phyloP scores from a whole-genome alignment of 306 rosid species.

The Rosa persica region DNA sequence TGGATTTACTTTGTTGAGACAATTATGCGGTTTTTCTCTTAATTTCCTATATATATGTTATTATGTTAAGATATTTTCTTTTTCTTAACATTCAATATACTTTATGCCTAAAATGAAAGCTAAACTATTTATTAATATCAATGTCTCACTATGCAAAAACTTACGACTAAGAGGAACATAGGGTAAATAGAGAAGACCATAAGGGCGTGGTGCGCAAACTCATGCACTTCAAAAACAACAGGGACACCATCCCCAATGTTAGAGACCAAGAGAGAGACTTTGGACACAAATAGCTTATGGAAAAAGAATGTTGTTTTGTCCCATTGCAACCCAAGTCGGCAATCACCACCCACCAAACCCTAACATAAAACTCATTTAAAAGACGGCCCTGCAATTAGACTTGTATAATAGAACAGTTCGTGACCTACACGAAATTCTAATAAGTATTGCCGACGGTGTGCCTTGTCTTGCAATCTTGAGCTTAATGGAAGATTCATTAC shows the following conservation, averaged over 20 bases:
- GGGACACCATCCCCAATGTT: background rate
- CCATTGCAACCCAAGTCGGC: background rate
- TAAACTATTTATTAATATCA: too few relatives aligned
- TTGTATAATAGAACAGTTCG: constrained; percentile 1
- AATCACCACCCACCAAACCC: background rate
- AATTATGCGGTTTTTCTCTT: too few relatives aligned
- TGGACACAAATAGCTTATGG: background rate
- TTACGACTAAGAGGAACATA: background rate
- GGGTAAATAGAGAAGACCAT: background rate
- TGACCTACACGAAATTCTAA: background rate
- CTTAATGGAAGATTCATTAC: background rate
- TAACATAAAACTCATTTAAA: background rate
- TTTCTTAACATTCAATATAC: too few relatives aligned
- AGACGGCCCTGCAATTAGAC: background rate
- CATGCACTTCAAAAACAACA: background rate
- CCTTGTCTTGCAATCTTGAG: constrained; percentile 9
- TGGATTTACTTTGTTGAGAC: too few relatives aligned
- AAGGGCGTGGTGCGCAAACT: background rate
- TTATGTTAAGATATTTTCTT: too few relatives aligned
- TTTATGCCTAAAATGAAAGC: too few relatives aligned
- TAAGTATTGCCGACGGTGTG: background rate
- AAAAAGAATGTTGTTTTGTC: constrained; percentile 17
- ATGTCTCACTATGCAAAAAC: too few relatives aligned
- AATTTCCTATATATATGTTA: too few relatives aligned
- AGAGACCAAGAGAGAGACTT: background rate